Conservation (phyloP, 352 stramenopile species). For the Phytophthora europaea region DNA sequence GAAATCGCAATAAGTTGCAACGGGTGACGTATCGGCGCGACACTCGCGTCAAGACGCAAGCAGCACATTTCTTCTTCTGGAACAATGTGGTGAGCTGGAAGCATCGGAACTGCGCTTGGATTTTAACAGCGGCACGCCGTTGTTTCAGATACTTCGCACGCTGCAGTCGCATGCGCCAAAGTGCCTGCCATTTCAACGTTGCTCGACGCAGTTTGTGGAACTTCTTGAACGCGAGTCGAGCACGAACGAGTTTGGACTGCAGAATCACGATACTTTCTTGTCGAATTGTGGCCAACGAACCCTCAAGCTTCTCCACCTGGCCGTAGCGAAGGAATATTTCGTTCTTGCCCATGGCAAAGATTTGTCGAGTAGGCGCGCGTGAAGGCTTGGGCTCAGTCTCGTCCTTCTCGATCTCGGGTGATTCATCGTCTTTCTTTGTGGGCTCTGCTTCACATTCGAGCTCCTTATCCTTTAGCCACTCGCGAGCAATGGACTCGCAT, state of each 20-base stretch:
- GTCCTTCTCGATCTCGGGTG: constrained; percentile 34
- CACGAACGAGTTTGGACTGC: constrained; percentile 64
- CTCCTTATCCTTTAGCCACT: constrained; percentile 61
- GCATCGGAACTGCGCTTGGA: constrained; percentile 52
- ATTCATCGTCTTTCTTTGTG: constrained; percentile 16
- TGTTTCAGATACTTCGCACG: constrained; percentile 54
- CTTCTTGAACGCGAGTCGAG: constrained; percentile 42
- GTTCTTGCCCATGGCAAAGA: constrained; percentile 75
- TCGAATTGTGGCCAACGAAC: constrained; percentile 49
- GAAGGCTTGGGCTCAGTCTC: constrained; percentile 14
- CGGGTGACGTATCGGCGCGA: constrained; percentile 57
- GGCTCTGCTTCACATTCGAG: constrained; percentile 8
- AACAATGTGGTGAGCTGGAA: constrained; percentile 42
- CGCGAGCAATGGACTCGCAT: constrained; percentile 58
- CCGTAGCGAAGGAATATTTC: constrained; percentile 86
- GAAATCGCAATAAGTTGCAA: constrained; percentile 46
- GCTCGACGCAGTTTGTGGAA: constrained; percentile 54
- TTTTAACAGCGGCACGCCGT: constrained; percentile 20
- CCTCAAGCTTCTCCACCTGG: constrained; percentile 79
- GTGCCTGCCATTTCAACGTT: constrained; percentile 53
- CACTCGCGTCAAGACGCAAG: constrained; percentile 44
- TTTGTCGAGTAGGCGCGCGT: constrained; percentile 27
- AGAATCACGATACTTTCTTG: constrained; percentile 58
- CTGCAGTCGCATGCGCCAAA: constrained; percentile 58
- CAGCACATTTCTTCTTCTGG: constrained; percentile 41